Base-by-base conservation (phyloP, 2,329 filamentous ascomycete species). In the Teratosphaeria epicoccoides region DNA sequence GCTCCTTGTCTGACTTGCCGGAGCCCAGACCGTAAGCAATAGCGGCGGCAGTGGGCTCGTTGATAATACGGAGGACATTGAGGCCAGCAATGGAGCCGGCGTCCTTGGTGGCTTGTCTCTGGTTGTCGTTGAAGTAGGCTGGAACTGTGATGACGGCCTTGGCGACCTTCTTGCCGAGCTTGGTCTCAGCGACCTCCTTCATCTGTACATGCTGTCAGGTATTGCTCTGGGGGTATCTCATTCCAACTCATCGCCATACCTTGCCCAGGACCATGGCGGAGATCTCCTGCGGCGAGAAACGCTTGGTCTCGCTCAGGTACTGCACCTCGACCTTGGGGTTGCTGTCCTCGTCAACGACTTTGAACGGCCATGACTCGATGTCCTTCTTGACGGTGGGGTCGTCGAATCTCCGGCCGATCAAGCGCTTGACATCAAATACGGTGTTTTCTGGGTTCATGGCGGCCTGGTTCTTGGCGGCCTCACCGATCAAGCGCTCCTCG, bases 81-180 rank as follows among this genome's bases (percentile, higher is more conserved):
- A 98, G 84, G 65, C 91, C 93, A 68, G 91, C 78, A 70, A 98
- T 98, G 72, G 91, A 87, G 84, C 93, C 93, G 62, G 93, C 93
- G 70, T 97, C 93, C 85, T 97, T 97, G 77, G 93, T 98, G 62
- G 93, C 88, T 78, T 97, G 93, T 77, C 93, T 87, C 81, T 98
- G 93, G 81, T 95, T 95, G 84, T 98, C 93, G 82, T 97, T 97
- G 88, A 98, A 98, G 83, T 98, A 98, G 71, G 93, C 93, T 53
- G 93, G 93, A 54, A 97, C 93, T 57, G 93, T 98, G 74, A 98
- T 90, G 72, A 98, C 93, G 60, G 93, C 93, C 84, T 97, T 97
- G 77, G 93, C 84, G 68, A 97, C 90, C 80, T 93, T 95, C 85
- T 94, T 95, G 75, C 89, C 93, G 66, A 98, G 84, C 83, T 98